Evolutionary conservation across 768 basidiomycete genomes (phyloP), one percentile per base, ranked within the genome.

Genomic region (Mycena epipterygia): DNA sequence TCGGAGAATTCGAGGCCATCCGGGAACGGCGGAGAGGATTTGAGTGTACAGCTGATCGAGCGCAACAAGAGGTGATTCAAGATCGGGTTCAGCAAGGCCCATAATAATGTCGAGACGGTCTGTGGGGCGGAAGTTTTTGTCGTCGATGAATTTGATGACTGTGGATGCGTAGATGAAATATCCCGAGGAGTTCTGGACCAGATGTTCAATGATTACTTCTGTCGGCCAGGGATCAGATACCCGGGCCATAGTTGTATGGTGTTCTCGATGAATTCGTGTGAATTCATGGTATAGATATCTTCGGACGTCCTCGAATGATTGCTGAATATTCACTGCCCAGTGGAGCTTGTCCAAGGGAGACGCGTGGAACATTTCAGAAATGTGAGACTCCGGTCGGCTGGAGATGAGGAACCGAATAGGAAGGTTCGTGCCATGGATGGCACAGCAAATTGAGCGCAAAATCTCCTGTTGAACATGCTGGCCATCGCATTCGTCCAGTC

Each of bases 1-100:
- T 37, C 35, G 35, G 35, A 37, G 35, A 37, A 44, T 7, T 44
- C n/a, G 42, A 44, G 42, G 42, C 11, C 21, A 5, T 5, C 21
- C 42, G 11, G 42, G 42, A 13, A 44, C 42, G 3, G 6, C 52
- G 8, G 81, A 69, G 4, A 86, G 74, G 1, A 60, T 70, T 29
- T 83, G 83, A 0, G 85, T 27, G 48, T 49, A 49, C 5, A 49
- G 48, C 25, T 29, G 48, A 16, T 49, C 48, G 7, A 49, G 17
- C 5, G 2, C 11, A 5, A 4, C 42, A n/a, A 44, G n/a, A 19
- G 42, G 42, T n/a, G 21, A n/a, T 13, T n/a, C 42, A 13, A 13
- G n/a, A 44, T 21, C 42, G 4, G 42, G 42, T n/a, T 5, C 42
- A 3, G 42, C 11, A 14, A 52, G 6, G 8, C 46, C 46, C 9